These are phyloP conservation scores for Erodium trifolium DNA, from an alignment of 441 rosid species.

Conservation along the genomic window DNA sequence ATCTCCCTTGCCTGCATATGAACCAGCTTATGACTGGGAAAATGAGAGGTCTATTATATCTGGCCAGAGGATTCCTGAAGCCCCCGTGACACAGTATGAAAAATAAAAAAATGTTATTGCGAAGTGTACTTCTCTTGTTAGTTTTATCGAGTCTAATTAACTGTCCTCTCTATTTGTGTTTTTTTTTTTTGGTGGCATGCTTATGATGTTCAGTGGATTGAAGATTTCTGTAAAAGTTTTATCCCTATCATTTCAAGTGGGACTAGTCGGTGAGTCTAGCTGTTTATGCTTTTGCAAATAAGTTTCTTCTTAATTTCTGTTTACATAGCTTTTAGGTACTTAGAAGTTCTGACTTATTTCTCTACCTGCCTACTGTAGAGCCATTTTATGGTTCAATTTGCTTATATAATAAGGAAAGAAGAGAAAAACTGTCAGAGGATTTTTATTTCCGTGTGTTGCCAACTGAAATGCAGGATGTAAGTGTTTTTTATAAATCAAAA, in stretches of 20 bases:
- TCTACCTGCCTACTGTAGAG: conserved; percentile 41
- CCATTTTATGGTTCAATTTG: conserved; percentile 95
- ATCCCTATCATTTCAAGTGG: conserved; percentile 85
- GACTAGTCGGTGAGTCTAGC: conserved; percentile 66
- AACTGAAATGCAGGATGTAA: conserved; percentile 78
- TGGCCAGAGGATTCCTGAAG: conserved; percentile 92
- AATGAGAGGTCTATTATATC: conserved; percentile 83
- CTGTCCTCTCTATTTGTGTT: conserved; percentile 12
- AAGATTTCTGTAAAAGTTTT: conserved; percentile 82
- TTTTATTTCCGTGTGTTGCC: conserved; percentile 69
- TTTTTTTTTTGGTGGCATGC: conserved; percentile 16
- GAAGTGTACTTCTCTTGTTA: not conserved
- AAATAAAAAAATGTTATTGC: conserved; percentile 61
- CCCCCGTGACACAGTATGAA: conserved; percentile 53
- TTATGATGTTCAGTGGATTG: conserved; percentile 49
- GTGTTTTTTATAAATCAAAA: conserved; percentile 16
- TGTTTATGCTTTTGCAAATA: conserved; percentile 8
- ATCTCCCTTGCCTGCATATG: conserved; percentile 96
- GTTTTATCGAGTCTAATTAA: conserved; percentile 11
- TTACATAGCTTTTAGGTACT: too few relatives aligned
- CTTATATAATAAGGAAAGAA: conserved; percentile 84
- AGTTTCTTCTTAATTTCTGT: not conserved
- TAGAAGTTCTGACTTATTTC: conserved; percentile 26
- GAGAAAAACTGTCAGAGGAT: conserved; percentile 92
- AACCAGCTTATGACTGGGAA: conserved; percentile 99